Evolutionary conservation across 163 green algal genomes (phyloP).

Genomic region (Chloromonas sp.): DNA sequence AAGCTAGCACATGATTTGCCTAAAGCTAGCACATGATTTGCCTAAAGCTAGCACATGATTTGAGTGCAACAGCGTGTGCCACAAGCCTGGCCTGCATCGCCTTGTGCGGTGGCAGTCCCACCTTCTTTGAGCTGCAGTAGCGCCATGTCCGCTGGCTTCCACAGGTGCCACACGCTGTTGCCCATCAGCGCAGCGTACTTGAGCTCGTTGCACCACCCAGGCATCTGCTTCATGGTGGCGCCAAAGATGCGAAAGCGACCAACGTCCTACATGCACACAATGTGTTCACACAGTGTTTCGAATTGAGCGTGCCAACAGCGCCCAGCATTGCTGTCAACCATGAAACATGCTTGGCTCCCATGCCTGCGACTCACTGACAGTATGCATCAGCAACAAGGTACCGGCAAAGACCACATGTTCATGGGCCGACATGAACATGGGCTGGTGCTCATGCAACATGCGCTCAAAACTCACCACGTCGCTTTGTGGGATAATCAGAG

Average conservation of each 20-base stretch:
- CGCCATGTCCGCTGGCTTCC: conserved; percentile 1
- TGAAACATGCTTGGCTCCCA: too few relatives aligned
- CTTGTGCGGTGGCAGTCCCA: neutral
- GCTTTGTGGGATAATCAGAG: conserved; percentile 49
- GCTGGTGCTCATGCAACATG: neutral
- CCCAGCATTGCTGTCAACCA: neutral
- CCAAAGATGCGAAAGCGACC: conserved; percentile 61
- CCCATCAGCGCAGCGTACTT: conserved; percentile 51
- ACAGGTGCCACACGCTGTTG: conserved; percentile 38
- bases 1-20: too few relatives aligned
- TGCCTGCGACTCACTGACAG: too few relatives aligned
- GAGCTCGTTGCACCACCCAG: conserved; percentile 61
- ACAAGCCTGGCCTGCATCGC: too few relatives aligned
- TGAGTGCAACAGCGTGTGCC: too few relatives aligned
- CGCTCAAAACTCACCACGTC: conserved; percentile 36
- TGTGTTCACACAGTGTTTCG: too few relatives aligned
- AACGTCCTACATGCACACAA: conserved; percentile 38
- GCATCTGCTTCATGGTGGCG: conserved; percentile 52
- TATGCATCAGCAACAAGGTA: neutral
- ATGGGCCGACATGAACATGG: neutral
- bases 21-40: too few relatives aligned
- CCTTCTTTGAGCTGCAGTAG: neutral
- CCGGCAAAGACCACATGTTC: neutral
- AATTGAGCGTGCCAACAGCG: neutral
- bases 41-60: too few relatives aligned